A percentile compares a stretch with the other conserved stretches of the same genome.
These are phyloP conservation scores for Clarireedia hainanense DNA, from an alignment of 2,329 filamentous ascomycete genomes.

Conservation along the genomic window DNA sequence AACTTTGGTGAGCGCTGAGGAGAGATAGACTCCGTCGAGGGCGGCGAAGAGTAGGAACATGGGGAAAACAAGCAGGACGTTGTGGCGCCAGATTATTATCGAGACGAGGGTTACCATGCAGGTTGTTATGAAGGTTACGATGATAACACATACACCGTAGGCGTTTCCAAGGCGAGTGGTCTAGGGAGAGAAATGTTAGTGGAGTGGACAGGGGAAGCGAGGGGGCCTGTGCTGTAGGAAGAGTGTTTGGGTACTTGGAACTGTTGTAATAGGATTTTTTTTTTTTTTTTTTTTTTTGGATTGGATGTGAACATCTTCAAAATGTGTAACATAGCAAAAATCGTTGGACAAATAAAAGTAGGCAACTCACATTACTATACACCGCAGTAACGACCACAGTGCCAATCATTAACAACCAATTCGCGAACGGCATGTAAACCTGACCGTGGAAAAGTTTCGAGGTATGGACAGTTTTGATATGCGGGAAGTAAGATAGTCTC, in stretches of 20 bases:
- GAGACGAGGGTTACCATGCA: constrained; percentile 66
- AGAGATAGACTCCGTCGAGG: constrained; percentile 63
- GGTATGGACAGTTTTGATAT: constrained; percentile 66
- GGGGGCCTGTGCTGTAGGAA: no score
- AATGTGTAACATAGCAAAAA: background rate
- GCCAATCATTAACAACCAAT: constrained; percentile 71
- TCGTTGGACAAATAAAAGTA: background rate
- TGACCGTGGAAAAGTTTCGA: constrained; percentile 65
- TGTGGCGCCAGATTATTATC: constrained; percentile 62
- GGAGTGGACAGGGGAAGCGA: no score
- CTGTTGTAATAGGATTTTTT: no score
- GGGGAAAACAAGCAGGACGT: constrained; percentile 49
- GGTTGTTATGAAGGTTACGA: constrained; percentile 72
- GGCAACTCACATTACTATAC: constrained; percentile 54
- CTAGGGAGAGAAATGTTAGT: constrained; percentile 25
- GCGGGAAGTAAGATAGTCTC: constrained; percentile 62
- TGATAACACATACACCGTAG: constrained; percentile 73
- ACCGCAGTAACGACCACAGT: constrained; percentile 67
- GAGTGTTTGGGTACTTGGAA: no score
- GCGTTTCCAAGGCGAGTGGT: constrained; percentile 64
- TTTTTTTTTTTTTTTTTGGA: no score
- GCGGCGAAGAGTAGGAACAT: constrained; percentile 57
- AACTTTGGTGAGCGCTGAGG: constrained; percentile 63
- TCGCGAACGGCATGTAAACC: constrained; percentile 66
- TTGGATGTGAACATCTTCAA: no score